phyloP scores from a whole-genome alignment of 495 filamentous ascomycete genomes.

The Hypoxylon lienhwacheense region DNA sequence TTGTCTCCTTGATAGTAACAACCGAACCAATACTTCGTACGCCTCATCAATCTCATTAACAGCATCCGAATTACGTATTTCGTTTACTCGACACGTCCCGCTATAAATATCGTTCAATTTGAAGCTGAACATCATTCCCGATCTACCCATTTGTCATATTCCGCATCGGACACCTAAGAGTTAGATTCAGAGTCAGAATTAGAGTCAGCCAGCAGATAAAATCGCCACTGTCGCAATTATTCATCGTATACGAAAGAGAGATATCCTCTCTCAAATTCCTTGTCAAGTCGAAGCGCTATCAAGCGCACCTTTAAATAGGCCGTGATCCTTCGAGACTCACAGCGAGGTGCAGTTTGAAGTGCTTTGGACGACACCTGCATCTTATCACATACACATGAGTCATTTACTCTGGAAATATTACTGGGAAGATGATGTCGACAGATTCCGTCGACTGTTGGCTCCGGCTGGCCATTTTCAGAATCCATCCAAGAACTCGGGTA shows the following conservation, averaged over 20 bases:
- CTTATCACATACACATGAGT: slow-evolving; percentile 76
- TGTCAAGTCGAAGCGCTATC: slow-evolving; percentile 43
- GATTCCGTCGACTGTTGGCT: slow-evolving; percentile 80
- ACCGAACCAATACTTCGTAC: slow-evolving; percentile 11
- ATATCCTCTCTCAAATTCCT: slow-evolving; percentile 4
- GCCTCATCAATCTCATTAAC: background rate
- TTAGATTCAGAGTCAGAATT: too few relatives aligned
- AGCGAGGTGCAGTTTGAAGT: slow-evolving; percentile 78
- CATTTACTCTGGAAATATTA: slow-evolving; percentile 93
- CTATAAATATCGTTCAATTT: background rate
- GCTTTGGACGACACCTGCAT: slow-evolving; percentile 52
- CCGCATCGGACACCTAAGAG: background rate
- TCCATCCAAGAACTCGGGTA: slow-evolving; percentile 46
- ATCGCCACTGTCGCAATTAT: background rate
- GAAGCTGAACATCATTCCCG: background rate
- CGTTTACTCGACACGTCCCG: background rate
- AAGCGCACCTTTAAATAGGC: slow-evolving; percentile 76
- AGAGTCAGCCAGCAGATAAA: background rate
- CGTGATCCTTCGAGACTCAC: slow-evolving; percentile 77
- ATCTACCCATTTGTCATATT: background rate
- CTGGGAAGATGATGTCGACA: slow-evolving; percentile 92
- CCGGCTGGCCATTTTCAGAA: slow-evolving; percentile 59
- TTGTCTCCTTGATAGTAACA: slow-evolving; percentile 3
- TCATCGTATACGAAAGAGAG: background rate
- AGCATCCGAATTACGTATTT: slow-evolving; percentile 1